A percentile compares a stretch with the other conserved stretches of the same genome.
Conservation (phyloP, 331 rosid species). For the Rhamnella rubrinervis region DNA sequence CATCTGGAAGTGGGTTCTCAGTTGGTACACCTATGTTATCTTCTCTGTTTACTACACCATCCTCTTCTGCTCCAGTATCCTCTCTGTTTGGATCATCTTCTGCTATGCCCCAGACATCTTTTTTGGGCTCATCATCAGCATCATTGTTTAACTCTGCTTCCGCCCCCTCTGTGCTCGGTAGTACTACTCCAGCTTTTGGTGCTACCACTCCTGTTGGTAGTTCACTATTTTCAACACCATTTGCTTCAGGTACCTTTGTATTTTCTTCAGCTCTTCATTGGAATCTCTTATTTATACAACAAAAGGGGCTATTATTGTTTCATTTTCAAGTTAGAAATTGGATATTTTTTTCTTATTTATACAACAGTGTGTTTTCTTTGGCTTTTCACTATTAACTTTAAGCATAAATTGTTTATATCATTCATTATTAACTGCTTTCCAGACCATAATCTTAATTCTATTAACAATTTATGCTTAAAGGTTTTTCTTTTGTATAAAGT, state of each 20-base stretch:
- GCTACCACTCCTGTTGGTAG: slow-evolving; percentile 50
- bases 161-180: slow-evolving; percentile 65
- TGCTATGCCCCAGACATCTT: slow-evolving; percentile 59
- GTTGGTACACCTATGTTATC: slow-evolving; percentile 63
- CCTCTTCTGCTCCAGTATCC: slow-evolving; percentile 57
- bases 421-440: background rate
- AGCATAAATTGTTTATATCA: no score
- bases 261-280: slow-evolving; percentile 3
- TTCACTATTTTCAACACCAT: slow-evolving; percentile 74
- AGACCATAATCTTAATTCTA: background rate
- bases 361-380: no score
- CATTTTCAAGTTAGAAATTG: no score
- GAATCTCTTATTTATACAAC: background rate
- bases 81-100: slow-evolving; percentile 63
- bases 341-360: no score
- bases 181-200: slow-evolving; percentile 51
- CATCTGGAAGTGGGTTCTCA: slow-evolving; percentile 76
- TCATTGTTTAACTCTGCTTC: slow-evolving; percentile 52
- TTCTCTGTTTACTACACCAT: slow-evolving; percentile 73
- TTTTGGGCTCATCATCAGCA: slow-evolving; percentile 60
- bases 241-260: slow-evolving; percentile 65
- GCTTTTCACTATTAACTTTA: no score
- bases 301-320: background rate
- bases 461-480: background rate
- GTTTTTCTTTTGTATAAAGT: background rate